Percentiles rank a stretch among this genome's conserved stretches.
Conservation (phyloP, 768 basidiomycete species). For the Amanita thiersii region DNA sequence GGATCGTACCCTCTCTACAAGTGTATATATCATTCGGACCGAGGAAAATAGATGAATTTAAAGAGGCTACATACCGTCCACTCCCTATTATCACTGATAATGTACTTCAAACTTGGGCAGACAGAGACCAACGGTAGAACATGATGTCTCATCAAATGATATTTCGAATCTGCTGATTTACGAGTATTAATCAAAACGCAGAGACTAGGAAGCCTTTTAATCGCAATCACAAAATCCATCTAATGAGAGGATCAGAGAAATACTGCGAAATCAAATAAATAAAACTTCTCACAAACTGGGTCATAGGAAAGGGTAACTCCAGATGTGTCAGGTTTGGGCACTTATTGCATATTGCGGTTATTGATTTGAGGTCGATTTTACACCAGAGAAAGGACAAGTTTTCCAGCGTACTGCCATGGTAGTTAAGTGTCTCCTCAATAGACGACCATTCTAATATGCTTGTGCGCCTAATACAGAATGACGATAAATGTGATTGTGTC, state of each 20-base stretch:
- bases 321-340: constrained; percentile 43
- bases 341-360: constrained; percentile 29
- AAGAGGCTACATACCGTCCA: constrained; percentile 42
- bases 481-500: constrained; percentile 24
- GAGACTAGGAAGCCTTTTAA: constrained; percentile 28
- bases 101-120: constrained; percentile 26
- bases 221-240: constrained; percentile 25
- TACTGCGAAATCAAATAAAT: not conserved
- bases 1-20: not conserved
- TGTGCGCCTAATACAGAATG: constrained; percentile 32
- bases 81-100: constrained; percentile 40
- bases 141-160: constrained; percentile 15
- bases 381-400: constrained; percentile 42
- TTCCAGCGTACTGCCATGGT: constrained; percentile 32
- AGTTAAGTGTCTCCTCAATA: constrained; percentile 32
- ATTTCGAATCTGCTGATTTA: not conserved
- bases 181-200: constrained; percentile 35
- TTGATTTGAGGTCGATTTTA: constrained; percentile 26
- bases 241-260: constrained; percentile 9
- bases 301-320: constrained; percentile 41
- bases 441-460: constrained; percentile 25
- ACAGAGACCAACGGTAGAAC: constrained; percentile 12
- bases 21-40: not conserved
- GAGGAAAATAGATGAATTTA: not conserved
- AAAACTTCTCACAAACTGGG: constrained; percentile 33